A percentile compares a stretch with the other conserved stretches of the same genome.
These are phyloP conservation scores for Lasiosphaeria ovina DNA, from an alignment of 495 filamentous ascomycete species.

Conservation along the genomic window DNA sequence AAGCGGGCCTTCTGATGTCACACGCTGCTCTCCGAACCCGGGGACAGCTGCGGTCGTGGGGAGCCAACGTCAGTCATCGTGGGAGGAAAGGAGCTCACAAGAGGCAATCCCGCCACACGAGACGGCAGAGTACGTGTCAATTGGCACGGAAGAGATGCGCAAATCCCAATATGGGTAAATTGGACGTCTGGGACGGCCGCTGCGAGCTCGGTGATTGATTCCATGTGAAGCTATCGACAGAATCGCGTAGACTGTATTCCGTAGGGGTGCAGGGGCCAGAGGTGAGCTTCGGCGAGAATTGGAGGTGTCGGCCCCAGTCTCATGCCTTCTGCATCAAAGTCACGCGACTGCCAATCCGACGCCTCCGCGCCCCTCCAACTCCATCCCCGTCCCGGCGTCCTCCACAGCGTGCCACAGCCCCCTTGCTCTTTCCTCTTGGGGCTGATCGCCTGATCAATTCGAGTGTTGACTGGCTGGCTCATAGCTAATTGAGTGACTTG, in stretches of 20 bases:
- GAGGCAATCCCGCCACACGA: constrained; percentile 1
- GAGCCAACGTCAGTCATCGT: constrained; percentile 1
- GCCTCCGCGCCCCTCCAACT: constrained; percentile 20
- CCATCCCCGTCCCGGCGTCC: not conserved
- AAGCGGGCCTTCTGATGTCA: constrained; percentile 29
- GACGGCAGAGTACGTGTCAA: constrained; percentile 19
- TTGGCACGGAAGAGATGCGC: constrained; percentile 16
- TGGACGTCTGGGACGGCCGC: constrained; percentile 8
- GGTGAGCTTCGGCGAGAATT: not conserved
- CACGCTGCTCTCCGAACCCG: constrained; percentile 7
- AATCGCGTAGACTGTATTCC: constrained; percentile 24
- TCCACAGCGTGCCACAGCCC: constrained; percentile 1
- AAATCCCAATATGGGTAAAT: constrained; percentile 25
- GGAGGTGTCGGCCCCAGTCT: constrained; percentile 25
- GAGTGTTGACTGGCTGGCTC: constrained; percentile 21
- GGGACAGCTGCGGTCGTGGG: constrained; percentile 6
- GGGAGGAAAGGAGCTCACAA: constrained; percentile 1
- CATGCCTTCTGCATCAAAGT: constrained; percentile 25
- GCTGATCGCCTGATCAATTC: constrained; percentile 32
- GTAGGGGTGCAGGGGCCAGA: not conserved
- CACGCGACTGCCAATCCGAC: constrained; percentile 30
- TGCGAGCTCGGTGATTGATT: not conserved
- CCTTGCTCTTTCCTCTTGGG: constrained; percentile 32
- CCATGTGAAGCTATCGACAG: not conserved
- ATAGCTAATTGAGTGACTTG: constrained; percentile 6